Evolutionary conservation across 2,329 filamentous ascomycete species (phyloP), one percentile per base, ranked within the genome.

Genomic region (Golovinomyces cichoracearum): DNA sequence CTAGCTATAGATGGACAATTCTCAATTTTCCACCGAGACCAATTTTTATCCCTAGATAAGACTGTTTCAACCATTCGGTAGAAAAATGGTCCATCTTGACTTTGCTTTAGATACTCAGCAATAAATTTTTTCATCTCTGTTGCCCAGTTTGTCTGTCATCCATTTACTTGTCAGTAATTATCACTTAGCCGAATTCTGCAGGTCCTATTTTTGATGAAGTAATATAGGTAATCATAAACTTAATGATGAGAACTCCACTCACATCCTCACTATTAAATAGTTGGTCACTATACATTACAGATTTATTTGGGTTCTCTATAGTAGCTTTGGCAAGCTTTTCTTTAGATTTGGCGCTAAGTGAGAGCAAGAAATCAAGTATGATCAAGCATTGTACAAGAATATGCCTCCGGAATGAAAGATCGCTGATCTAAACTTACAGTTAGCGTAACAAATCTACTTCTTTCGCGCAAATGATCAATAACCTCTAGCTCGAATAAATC

Each of bases 11-110:
- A 74, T 22, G 84, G 83, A 61, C 90, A 98, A 55, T 79, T 83
- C 61, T 94, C 85, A 51, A 88, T 79, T 65, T 99, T 99, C 90
- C 90, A 99, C 53, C 85, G 80, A 41, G 92, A 85, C 92, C 92
- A 98, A 61, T 95, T 94, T 67, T 94, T 95, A 63, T 99, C 90
- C 53, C 90, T 74, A 22, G 84, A 83, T 26, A 98, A 73, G 27
- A 98, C 88, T 12, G 86, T 95, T 62, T 95, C 88, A 27, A 98
- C 85, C 75, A 95, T 93, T 35, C 90, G 80, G 64, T 85, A 81
- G 63, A 95, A 98, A 63, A 93, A 93, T 53, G 83, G 82, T 26
- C 90, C 90, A 58, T 93, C 86, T 38, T 70, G 66, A 19, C 83
- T 83, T 56, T 78, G 72, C 59, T 81, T 80, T 50, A 98, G 72